A percentile compares a stretch with the other conserved stretches of the same genome.
Conservation (phyloP, 2,329 filamentous ascomycete genomes). For the Xylaria multiplex region DNA sequence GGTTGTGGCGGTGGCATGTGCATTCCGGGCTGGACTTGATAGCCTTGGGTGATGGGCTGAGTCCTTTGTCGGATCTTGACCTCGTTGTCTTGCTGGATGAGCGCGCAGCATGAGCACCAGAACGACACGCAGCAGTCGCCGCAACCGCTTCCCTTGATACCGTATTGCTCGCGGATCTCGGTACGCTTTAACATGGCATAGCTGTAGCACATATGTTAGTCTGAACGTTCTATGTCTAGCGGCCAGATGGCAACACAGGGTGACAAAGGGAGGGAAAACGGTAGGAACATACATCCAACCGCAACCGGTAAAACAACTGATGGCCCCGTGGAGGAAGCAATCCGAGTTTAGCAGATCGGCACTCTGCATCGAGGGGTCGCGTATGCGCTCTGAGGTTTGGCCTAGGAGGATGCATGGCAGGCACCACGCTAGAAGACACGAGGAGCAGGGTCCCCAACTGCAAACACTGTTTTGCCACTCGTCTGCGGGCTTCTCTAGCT, state of each 20-base stretch:
- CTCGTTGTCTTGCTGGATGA: constrained; percentile 61
- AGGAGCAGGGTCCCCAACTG: constrained; percentile 45
- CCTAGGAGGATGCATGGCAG: constrained; percentile 49
- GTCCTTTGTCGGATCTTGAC: constrained; percentile 44
- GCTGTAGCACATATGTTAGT: constrained; percentile 45
- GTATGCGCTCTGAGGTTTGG: constrained; percentile 48
- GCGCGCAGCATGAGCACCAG: constrained; percentile 59
- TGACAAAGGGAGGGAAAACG: neutral
- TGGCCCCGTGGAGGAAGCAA: constrained; percentile 45
- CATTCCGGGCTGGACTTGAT: constrained; percentile 49
- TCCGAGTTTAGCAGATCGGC: constrained; percentile 47
- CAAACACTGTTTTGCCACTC: constrained; percentile 48
- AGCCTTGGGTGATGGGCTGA: constrained; percentile 44
- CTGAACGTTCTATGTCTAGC: neutral
- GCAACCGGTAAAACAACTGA: constrained; percentile 44
- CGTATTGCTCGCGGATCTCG: constrained; percentile 56
- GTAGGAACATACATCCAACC: constrained; percentile 47
- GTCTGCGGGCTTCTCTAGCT: constrained; percentile 42
- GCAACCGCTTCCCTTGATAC: constrained; percentile 55
- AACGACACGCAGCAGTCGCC: constrained; percentile 55
- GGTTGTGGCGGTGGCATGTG: constrained; percentile 43
- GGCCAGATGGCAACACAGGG: no score
- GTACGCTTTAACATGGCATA: constrained; percentile 56
- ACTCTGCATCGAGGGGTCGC: constrained; percentile 46
- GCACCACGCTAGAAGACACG: constrained; percentile 46